Base-by-base conservation (phyloP, 2,329 filamentous ascomycete species). In the Graphium sp. region DNA sequence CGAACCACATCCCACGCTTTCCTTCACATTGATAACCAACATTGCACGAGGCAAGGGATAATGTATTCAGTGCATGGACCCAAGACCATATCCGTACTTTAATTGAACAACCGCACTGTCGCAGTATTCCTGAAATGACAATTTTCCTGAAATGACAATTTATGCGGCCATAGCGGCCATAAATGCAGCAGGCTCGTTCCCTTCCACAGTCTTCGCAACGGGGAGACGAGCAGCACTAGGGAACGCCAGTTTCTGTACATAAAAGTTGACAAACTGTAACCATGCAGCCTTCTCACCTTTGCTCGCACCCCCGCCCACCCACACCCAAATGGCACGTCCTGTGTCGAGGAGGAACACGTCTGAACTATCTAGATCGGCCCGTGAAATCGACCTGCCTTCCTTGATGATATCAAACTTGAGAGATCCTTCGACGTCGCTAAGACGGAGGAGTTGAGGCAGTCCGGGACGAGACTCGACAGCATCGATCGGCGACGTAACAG, bases 291-390 rank as follows among this genome's bases (percentile, higher is more conserved):
- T 73, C 49, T 78, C 74, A 2, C 46, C 48, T 19, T 48, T 48
- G 43, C 71, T 77, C 7, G 73, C 70, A 2, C 54, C 52, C 3
- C 49, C 47, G 1, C 74, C 74, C 40, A 74, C 60, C 74, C 74
- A 78, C 2, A 78, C 67, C 71, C 72, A 79, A 19, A 78, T 52
- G 6, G 50, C 50, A 28, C 45, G 59, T 6, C 70, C 56, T 37
- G 74, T 68, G 34, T 66, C 61, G 13, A 74, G 53, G 13, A 79
- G 43, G 40, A 77, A 78, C 5, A 78, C 61, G 39, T 77, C 71
- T 25, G 60, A 54, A 22, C 57, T 58, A 35, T 73, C 59, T 6
- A 78, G 48, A 36, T 74, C 68, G 0, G 48, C 42, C 25, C 40
- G 44, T 4, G 48, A 41, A 10, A 72, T 55, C 2, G 39, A 41